Evolutionary conservation across 1,284 basidiomycete genomes (phyloP), one percentile per base, ranked within the genome.

Genomic region (Rhodotorula mucilaginosa): DNA sequence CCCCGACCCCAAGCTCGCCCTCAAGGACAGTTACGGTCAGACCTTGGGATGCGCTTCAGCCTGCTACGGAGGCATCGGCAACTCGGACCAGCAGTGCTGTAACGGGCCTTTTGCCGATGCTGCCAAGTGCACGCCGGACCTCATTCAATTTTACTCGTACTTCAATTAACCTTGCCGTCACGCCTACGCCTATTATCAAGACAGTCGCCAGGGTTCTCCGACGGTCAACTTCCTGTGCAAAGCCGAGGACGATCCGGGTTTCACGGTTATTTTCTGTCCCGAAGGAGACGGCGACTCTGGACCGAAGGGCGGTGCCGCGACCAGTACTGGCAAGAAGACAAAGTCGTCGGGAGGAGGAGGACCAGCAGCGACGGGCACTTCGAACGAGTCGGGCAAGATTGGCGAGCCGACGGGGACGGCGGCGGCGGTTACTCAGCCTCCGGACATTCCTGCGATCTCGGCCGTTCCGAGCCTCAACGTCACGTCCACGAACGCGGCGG

Each of bases 81-180:
- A 71, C 21, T 26, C 57, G 34, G 47, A 44, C 44, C 54, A 61
- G 10, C 66, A 71, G 31, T 68, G 70, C 63, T 71, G 70, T 56
- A 61, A 21, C 8, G 64, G 64, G 34, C 60, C 61, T 19, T 68
- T 54, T 26, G 31, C 19, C 16, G 29, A 58, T 21, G 21, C 66
- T 2, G 5, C 51, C 8, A 18, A 29, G 7, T 71, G 70, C 47
- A 65, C 66, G 7, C 57, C 66, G 16, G 70, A 68, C 49, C 31
- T 52, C 39, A 71, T 71, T 46, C 34, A 51, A 26, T 29, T n/a
- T 31, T 66, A 54, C 39, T 15, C 23, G 2, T 51, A 51, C 31
- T 60, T 66, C 49, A 58, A 65, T 19, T 15, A 51, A 19, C 39
- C 21, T 0, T 65, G 64, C 47, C 47, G 31, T 16, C 58, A 49